phyloP scores from a whole-genome alignment of 2,329 filamentous ascomycete species.

The Aureobasidium sp. region DNA sequence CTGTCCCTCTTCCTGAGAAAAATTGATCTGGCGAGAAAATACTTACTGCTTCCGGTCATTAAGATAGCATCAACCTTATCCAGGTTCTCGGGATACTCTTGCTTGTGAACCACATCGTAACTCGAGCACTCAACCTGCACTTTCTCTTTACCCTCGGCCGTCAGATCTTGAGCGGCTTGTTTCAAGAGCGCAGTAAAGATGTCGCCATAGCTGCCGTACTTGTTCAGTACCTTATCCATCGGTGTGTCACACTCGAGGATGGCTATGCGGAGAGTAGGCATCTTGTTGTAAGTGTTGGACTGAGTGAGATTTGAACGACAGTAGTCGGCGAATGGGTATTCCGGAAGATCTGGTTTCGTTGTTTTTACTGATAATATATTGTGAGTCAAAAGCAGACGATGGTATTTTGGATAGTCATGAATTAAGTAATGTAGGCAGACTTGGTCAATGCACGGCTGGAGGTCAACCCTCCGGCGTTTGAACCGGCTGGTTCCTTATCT shows the following conservation, averaged over 20 bases:
- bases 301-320: background rate
- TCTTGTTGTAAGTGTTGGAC: background rate
- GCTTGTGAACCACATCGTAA: constrained; percentile 64
- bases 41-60: constrained; percentile 56
- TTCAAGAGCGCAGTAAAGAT: constrained; percentile 48
- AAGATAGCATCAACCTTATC: constrained; percentile 74
- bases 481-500: background rate
- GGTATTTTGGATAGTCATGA: background rate
- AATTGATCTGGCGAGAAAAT: background rate
- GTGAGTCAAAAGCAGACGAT: background rate
- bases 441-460: background rate
- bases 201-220: constrained; percentile 66
- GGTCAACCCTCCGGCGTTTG: background rate
- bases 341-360: background rate
- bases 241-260: constrained; percentile 85
- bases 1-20: no score
- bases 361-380: no score
- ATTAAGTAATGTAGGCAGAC: background rate
- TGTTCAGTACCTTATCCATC: constrained; percentile 53
- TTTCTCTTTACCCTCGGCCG: constrained; percentile 20
- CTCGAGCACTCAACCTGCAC: constrained; percentile 51
- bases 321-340: background rate
- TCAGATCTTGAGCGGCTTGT: constrained; percentile 36
- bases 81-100: constrained; percentile 62
- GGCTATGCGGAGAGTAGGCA: constrained; percentile 60